Percentiles rank a stretch among this genome's conserved stretches.
phyloP scores from a whole-genome alignment of 225 moss, liverwort and hornwort genomes.

The Ulota crispa region DNA sequence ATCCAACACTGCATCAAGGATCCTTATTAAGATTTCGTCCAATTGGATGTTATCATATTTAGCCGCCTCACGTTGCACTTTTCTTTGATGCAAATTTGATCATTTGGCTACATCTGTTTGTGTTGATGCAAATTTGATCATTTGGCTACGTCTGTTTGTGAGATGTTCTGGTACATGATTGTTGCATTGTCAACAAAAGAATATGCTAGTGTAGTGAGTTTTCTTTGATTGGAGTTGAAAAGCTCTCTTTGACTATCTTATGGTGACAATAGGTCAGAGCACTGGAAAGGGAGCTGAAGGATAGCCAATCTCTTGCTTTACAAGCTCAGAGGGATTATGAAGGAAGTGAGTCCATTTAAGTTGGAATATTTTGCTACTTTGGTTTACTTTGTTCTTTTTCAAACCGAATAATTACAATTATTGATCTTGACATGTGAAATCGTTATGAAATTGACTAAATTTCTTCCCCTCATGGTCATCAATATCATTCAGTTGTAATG shows the following conservation, averaged over 20 bases:
- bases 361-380: neutral
- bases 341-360: conserved; percentile 40
- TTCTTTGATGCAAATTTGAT: neutral
- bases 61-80: neutral
- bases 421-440: neutral
- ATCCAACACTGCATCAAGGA: neutral
- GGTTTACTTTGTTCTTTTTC: neutral
- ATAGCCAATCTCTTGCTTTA: conserved; percentile 31
- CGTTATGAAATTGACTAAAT: conserved; percentile 5
- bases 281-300: conserved; percentile 53
- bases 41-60: neutral
- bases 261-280: conserved; percentile 58
- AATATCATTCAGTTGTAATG: neutral
- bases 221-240: conserved; percentile 7
- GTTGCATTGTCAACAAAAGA: neutral
- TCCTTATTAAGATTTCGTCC: neutral
- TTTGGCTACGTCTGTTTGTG: neutral
- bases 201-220: neutral
- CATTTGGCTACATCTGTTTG: neutral
- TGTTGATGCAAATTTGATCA: neutral
- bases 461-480: conserved; percentile 10
- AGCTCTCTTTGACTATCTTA: conserved; percentile 12
- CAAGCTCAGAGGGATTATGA: conserved; percentile 42
- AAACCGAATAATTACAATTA: neutral
- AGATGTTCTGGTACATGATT: conserved; percentile 3